Evolutionary conservation across 2,329 filamentous ascomycete genomes (phyloP).

Genomic region (Trichoderma asperellum): DNA sequence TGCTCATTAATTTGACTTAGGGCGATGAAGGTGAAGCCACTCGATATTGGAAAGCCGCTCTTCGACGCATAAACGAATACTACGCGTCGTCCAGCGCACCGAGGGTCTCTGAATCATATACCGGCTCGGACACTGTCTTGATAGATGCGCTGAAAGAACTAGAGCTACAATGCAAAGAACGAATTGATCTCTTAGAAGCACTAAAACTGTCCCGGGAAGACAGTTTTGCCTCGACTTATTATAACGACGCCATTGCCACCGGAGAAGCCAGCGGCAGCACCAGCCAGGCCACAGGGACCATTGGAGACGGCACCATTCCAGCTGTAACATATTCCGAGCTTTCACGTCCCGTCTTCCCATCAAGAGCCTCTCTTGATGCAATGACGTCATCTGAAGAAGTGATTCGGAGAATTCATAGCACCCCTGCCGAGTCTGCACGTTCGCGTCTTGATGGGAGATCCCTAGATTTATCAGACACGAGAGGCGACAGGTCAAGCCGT

Average conservation of each 20-base stretch:
- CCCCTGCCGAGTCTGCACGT: constrained; percentile 34
- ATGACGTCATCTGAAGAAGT: constrained; percentile 56
- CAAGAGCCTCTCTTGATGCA: constrained; percentile 60
- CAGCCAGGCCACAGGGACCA: constrained; percentile 59
- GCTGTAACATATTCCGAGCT: constrained; percentile 79
- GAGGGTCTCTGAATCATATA: constrained; percentile 66
- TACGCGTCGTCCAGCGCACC: constrained; percentile 74
- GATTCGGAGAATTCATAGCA: constrained; percentile 45
- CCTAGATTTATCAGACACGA: constrained; percentile 38
- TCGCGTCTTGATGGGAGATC: constrained; percentile 31
- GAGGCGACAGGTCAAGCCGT: constrained; percentile 47
- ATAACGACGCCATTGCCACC: constrained; percentile 33
- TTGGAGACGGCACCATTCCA: constrained; percentile 81
- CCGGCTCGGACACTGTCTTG: constrained; percentile 82
- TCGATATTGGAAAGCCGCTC: constrained; percentile 84
- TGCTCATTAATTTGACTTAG: constrained; percentile 49
- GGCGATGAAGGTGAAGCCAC: constrained; percentile 90
- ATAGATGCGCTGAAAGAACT: constrained; percentile 59
- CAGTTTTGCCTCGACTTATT: constrained; percentile 20
- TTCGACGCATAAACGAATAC: constrained; percentile 87
- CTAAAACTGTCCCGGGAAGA: constrained; percentile 67
- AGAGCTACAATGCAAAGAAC: constrained; percentile 90
- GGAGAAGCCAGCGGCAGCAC: constrained; percentile 34
- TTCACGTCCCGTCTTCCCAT: constrained; percentile 66
- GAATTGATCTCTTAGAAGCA: constrained; percentile 85